These are phyloP conservation scores for Malassezia caprae DNA, from an alignment of 1,284 basidiomycete species.

Conservation along the genomic window DNA sequence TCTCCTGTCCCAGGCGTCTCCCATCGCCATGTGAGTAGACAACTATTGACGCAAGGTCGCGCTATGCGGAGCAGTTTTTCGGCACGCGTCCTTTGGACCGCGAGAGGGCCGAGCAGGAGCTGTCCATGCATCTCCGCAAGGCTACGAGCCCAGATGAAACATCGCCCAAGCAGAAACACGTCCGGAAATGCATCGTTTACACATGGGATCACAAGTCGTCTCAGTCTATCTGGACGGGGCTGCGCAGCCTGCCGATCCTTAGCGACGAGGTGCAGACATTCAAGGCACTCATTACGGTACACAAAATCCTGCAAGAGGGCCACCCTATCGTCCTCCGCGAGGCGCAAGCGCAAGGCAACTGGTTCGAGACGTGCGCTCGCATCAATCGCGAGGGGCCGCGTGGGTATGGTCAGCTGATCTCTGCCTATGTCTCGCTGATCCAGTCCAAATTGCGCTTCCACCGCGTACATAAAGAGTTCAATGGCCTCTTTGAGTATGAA, in stretches of 20 bases:
- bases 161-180: conserved; percentile 48
- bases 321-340: conserved; percentile 39
- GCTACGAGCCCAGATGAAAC: conserved; percentile 44
- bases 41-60: conserved; percentile 6
- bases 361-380: conserved; percentile 46
- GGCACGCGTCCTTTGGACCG: conserved; percentile 42
- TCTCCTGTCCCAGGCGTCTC: neutral
- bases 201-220: conserved; percentile 49
- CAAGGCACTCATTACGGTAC: conserved; percentile 47
- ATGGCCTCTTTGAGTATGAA: conserved; percentile 47
- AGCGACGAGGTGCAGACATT: conserved; percentile 48
- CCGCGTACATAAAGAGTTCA: conserved; percentile 47
- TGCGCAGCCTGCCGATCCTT: conserved; percentile 45
- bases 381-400: conserved; percentile 30
- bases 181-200: conserved; percentile 47
- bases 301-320: conserved; percentile 47
- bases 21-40: neutral
- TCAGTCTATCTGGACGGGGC: conserved; percentile 43
- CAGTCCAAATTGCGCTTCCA: conserved; percentile 47
- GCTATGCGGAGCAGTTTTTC: conserved; percentile 11
- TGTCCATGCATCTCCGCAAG: conserved; percentile 45
- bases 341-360: conserved; percentile 44
- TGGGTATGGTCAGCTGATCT: conserved; percentile 42
- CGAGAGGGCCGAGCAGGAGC: conserved; percentile 44
- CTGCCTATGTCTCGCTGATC: conserved; percentile 45